Base-by-base conservation (phyloP, 148 eudicot genomes). In the Diospyros lotus region DNA sequence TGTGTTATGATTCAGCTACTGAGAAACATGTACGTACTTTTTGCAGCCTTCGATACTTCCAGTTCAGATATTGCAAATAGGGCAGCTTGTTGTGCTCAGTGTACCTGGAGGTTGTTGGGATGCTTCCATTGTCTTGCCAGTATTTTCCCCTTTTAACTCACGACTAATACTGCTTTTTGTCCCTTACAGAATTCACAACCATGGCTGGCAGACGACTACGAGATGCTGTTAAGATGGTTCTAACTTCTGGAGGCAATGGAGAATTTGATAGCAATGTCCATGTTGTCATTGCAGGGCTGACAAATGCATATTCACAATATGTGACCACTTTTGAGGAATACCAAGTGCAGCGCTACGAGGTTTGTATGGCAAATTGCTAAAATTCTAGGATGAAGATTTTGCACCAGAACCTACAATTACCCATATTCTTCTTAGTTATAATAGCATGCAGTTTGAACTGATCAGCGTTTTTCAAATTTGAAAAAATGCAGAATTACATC, bases 161-260 rank as follows among this genome's bases (percentile, higher is more conserved):
- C 56, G 18, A n/a, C 44, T 70, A 13, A 28, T 70, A 50, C 5
- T 10, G 52, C 41, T 11, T 52, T 13, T 28, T 59, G 17, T 5
- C 9, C 40, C 54, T 76, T 68, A 60, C 82, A 93, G 98, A 93
- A 72, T 93, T 93, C 89, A 89, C 98, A 53, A 90, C 98, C 53
- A 95, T 95, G 98, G 94, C 98, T 81, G 98, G 98, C 68, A 89
- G 98, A 82, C 91, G 97, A 69, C 94, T 95, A 48, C 89, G 98
- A 68, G 98, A 92, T 86, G 98, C 98, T 67, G 91, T 95, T 67
- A 88, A 75, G 87, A 71, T 72, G 13, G 93, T 81, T 41, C 87
- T 94, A 13, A 82, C 77, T 5, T 85, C 79, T 76, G 84, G 74
- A 54, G 66, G 82, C 58, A 67, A 74, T 68, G 83, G 80, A 70